These are phyloP conservation scores for Brassica cretica DNA, from an alignment of 345 rosid species.

Conservation along the genomic window DNA sequence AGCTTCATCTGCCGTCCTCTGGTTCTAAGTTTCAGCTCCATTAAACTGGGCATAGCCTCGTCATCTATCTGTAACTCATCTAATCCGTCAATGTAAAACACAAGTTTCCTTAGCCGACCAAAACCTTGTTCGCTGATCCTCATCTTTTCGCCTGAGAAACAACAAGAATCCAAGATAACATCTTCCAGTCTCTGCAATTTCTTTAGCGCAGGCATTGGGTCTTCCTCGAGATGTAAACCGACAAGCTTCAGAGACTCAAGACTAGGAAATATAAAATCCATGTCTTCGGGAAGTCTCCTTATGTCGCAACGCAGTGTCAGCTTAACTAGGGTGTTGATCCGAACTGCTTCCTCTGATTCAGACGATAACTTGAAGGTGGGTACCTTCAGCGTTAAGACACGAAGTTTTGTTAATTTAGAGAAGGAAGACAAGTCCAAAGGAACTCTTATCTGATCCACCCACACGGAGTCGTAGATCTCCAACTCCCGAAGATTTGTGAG, in stretches of 20 bases:
- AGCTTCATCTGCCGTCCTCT: not conserved
- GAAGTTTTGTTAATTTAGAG: slow-evolving; percentile 14
- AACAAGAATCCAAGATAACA: not conserved
- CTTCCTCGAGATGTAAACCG: not conserved
- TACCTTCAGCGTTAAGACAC: not conserved
- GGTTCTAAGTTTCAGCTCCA: not conserved
- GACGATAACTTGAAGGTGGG: not conserved
- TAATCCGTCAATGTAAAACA: not conserved
- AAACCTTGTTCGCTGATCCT: not conserved
- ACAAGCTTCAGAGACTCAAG: not conserved
- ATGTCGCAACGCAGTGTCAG: not conserved
- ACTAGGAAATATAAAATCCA: slow-evolving; percentile 7
- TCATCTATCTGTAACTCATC: slow-evolving; percentile 7
- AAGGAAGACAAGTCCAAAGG: not conserved
- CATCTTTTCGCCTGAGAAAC: not conserved
- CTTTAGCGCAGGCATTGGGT: not conserved
- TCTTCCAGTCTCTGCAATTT: not conserved
- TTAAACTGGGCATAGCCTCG: slow-evolving; percentile 6
- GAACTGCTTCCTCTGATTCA: not conserved
- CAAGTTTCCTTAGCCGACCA: slow-evolving; percentile 21
- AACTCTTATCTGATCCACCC: not conserved
- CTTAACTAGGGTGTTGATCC: not conserved
- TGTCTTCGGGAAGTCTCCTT: not conserved
- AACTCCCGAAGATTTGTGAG: slow-evolving; percentile 18
- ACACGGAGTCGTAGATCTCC: slow-evolving; percentile 1